Conservation (phyloP, 805 yeast species). For the Candida oleophila region DNA sequence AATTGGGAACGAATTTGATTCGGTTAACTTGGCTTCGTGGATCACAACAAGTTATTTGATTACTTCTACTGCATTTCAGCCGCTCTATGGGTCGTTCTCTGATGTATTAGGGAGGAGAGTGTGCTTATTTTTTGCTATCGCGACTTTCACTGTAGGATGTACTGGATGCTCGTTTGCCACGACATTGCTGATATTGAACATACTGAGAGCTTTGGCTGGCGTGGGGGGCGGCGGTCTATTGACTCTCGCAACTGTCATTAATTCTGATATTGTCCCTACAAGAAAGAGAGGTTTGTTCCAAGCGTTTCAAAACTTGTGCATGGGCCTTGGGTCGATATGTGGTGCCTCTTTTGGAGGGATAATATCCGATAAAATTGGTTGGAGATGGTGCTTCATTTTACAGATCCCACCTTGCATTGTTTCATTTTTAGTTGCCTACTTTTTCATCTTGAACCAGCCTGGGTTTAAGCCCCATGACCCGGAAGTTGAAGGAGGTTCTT, state of each 20-base stretch:
- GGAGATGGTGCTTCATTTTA: constrained; percentile 61
- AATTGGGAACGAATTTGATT: constrained; percentile 41
- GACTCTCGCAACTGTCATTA: constrained; percentile 36
- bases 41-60: constrained; percentile 41
- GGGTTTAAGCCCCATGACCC: constrained; percentile 11
- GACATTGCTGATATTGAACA: constrained; percentile 24
- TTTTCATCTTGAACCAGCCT: constrained; percentile 26
- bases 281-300: constrained; percentile 39
- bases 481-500: neutral
- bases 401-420: constrained; percentile 53
- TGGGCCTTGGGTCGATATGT: constrained; percentile 50
- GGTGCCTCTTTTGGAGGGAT: constrained; percentile 70
- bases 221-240: constrained; percentile 43
- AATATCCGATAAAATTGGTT: constrained; percentile 52
- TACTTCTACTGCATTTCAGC: constrained; percentile 42
- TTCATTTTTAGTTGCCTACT: constrained; percentile 34
- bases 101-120: constrained; percentile 37
- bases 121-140: constrained; percentile 34
- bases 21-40: constrained; percentile 39
- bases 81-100: constrained; percentile 39
- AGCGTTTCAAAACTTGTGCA: constrained; percentile 36
- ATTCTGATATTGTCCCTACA: constrained; percentile 36
- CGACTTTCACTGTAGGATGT: constrained; percentile 33
- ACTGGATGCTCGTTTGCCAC: constrained; percentile 32
- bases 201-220: constrained; percentile 38